phyloP scores from a whole-genome alignment of 129 eudicot genomes.

The Gnaphalium uliginosum region DNA sequence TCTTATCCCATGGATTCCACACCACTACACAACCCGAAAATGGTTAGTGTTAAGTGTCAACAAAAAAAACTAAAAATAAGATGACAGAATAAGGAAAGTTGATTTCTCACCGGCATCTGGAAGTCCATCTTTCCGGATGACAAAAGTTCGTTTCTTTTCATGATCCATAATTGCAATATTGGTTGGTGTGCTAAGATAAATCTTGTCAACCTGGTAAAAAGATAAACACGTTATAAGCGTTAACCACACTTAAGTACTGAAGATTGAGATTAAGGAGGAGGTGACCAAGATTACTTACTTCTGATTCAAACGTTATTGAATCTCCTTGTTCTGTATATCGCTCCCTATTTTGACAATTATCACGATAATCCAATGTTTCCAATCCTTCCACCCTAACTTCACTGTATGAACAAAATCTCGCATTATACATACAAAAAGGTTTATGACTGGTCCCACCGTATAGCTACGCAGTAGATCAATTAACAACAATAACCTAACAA shows the following conservation, averaged over 20 bases:
- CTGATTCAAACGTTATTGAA: slow-evolving; percentile 81
- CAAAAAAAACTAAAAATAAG: not conserved
- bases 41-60: not conserved
- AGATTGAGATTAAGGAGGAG: not conserved
- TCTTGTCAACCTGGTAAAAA: slow-evolving; percentile 66
- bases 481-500: not conserved
- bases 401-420: slow-evolving; percentile 42
- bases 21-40: slow-evolving; percentile 30
- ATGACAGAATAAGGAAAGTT: not conserved
- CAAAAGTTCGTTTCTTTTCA: slow-evolving; percentile 82
- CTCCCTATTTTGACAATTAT: slow-evolving; percentile 62
- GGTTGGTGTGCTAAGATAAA: slow-evolving; percentile 89
- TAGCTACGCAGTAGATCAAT: not conserved
- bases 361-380: slow-evolving; percentile 92
- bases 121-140: slow-evolving; percentile 83
- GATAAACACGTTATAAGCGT: not conserved
- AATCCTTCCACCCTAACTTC: slow-evolving; percentile 96
- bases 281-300: slow-evolving; percentile 59
- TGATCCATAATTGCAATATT: slow-evolving; percentile 83
- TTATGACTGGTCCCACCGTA: not conserved
- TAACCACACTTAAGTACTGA: not conserved
- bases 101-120: slow-evolving; percentile 83
- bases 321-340: slow-evolving; percentile 89
- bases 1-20: slow-evolving; percentile 58
- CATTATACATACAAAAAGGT: not conserved